Conservation (phyloP, 352 stramenopile genomes). For the Pythium utonaiense region DNA sequence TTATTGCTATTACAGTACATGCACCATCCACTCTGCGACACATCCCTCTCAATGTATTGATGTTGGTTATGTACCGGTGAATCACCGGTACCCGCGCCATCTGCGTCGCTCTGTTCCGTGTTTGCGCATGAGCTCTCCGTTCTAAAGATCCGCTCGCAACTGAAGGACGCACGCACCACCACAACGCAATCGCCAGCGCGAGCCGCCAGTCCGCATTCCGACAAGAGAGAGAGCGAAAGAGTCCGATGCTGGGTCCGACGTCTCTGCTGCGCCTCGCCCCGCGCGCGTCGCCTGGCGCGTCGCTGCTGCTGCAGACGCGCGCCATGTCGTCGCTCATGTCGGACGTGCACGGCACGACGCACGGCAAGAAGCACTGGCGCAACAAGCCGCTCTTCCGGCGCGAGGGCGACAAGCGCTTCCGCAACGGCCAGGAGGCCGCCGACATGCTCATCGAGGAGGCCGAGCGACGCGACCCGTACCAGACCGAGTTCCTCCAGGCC, state of each 20-base stretch:
- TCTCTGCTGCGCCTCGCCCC: not conserved
- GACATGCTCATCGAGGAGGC: conserved; percentile 91
- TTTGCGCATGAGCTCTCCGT: conserved; percentile 6
- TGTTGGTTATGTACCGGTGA: too few relatives aligned
- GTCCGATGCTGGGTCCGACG: conserved; percentile 1
- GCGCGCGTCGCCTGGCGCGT: not conserved
- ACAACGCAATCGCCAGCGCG: not conserved
- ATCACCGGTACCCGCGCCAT: not conserved
- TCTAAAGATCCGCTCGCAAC: conserved; percentile 5
- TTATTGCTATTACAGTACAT: not conserved
- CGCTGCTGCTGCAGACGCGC: not conserved
- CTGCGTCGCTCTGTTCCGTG: conserved; percentile 2
- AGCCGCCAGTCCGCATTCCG: not conserved
- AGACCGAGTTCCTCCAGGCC: conserved; percentile 54
- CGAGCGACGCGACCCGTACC: conserved; percentile 71
- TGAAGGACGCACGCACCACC: not conserved
- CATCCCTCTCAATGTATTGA: not conserved
- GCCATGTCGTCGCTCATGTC: conserved; percentile 70
- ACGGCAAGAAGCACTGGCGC: conserved; percentile 92
- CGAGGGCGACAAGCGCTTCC: conserved; percentile 95
- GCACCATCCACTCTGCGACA: conserved; percentile 4
- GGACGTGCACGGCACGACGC: conserved; percentile 83
- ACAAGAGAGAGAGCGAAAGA: too few relatives aligned
- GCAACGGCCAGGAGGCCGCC: conserved; percentile 93
- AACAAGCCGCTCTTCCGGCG: conserved; percentile 97